Evolutionary conservation across 2,329 filamentous ascomycete species (phyloP), one percentile per base, ranked within the genome.

Genomic region (Aspergillus phoenicis): DNA sequence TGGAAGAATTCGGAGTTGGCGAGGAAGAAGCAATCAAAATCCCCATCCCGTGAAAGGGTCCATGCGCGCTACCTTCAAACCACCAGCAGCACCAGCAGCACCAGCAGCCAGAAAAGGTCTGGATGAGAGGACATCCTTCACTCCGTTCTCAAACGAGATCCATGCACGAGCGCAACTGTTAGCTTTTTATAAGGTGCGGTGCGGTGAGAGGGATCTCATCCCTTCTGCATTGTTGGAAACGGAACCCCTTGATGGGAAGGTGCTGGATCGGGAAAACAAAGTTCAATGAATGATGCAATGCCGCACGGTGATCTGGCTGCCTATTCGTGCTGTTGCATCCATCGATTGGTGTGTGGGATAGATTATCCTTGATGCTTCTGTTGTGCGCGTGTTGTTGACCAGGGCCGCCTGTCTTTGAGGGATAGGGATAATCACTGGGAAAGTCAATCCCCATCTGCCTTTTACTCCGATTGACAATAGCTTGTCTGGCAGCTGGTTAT

Each of bases 251-350:
- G 33, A 36, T 36, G 33, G 33, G 11, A 36, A 13, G 33, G 33
- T 36, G 10, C 33, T 36, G 33, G 1, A 36, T 36, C 33, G 33
- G 11, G 33, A 36, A 22, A 45, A 49, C 47, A 49, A 49, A 26
- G 47, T 49, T 49, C 47, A 33, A 49, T 49, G 47, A 26, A 33
- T 49, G 47, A 49, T 49, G 47, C 47, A 49, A 30, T 28, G 26
- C 5, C 26, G 8, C 33, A 11, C 24, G 8, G 13, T 33, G 45
- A 36, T 45, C 45, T 48, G 3, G 47, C 24, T 49, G 47, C 47
- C 26, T 26, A 8, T 17, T 49, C 24, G 11, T 49, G 22, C 13
- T 28, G 4, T 6, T 17, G 22, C 17, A 45, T 22, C 41, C 17
- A 17, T 45, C 41, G 10, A 22, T 20, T 22, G 17, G 7, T n/a